These are phyloP conservation scores for Lepraria neglecta DNA, from an alignment of 495 filamentous ascomycete species.

Conservation along the genomic window DNA sequence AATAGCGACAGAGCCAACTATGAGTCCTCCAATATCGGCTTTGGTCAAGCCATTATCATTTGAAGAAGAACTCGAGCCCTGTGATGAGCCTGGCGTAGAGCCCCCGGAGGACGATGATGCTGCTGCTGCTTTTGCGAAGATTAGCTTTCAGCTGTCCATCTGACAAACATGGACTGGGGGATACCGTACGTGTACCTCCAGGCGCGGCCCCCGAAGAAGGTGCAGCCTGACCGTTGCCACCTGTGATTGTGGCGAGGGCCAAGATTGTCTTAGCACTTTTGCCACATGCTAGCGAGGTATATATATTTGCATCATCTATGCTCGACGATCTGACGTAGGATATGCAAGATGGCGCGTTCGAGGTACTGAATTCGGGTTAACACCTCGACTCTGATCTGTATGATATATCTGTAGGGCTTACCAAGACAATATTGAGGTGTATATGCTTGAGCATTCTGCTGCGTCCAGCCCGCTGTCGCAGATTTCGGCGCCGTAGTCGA, in stretches of 20 bases:
- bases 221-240: background rate
- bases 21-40: background rate
- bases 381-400: background rate
- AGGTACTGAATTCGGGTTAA: background rate
- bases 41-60: background rate
- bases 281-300: slow-evolving; percentile 4
- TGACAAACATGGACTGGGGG: too few relatives aligned
- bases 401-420: background rate
- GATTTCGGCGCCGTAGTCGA: slow-evolving; percentile 1
- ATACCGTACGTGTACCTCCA: too few relatives aligned
- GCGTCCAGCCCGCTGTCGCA: background rate
- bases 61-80: background rate
- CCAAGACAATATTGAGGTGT: slow-evolving; percentile 11
- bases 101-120: background rate
- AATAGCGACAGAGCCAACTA: background rate
- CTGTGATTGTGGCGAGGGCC: background rate
- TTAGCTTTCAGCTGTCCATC: too few relatives aligned
- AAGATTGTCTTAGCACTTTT: background rate
- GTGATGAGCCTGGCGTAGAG: background rate
- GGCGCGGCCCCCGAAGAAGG: too few relatives aligned
- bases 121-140: too few relatives aligned
- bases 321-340: slow-evolving; percentile 7
- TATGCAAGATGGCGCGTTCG: slow-evolving; percentile 1
- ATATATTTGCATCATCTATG: background rate
- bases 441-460: slow-evolving; percentile 2